These are phyloP conservation scores for Yamadazyma trypodendri DNA, from an alignment of 1,139 yeast species.

Conservation along the genomic window DNA sequence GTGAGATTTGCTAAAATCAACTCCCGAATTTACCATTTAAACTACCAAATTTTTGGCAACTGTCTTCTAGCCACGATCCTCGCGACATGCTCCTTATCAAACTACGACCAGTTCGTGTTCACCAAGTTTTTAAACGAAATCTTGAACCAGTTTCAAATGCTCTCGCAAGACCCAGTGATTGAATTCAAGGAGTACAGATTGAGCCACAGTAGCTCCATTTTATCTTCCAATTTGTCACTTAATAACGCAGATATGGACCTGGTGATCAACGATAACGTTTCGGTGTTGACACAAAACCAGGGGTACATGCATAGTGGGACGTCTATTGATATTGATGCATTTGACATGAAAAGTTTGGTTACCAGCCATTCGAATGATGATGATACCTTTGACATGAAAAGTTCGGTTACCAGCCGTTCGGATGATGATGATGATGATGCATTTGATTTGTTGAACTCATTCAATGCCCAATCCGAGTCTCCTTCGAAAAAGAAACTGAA, in stretches of 20 bases:
- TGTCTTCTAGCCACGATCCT: conserved; percentile 6
- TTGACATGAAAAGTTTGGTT: conserved; percentile 2
- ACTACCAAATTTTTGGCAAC: conserved; percentile 8
- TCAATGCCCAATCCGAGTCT: conserved; percentile 3
- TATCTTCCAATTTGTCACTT: conserved; percentile 9
- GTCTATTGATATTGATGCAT: conserved; percentile 11
- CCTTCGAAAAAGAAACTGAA: conserved; percentile 7
- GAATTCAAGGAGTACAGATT: conserved; percentile 9
- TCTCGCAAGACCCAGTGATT: conserved; percentile 8
- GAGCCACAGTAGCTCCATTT: conserved; percentile 11
- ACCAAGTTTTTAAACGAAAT: conserved; percentile 10
- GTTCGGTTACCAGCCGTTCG: background rate
- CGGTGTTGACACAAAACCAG: background rate
- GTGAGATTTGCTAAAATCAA: conserved; percentile 9
- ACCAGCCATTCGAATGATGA: conserved; percentile 5
- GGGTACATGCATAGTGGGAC: no score
- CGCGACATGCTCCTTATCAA: background rate
- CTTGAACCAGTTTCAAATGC: conserved; percentile 4
- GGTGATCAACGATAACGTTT: conserved; percentile 6
- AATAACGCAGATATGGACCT: conserved; percentile 9
- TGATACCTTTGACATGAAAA: conserved; percentile 2
- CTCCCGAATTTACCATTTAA: conserved; percentile 8
- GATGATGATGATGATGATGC: conserved; percentile 13
- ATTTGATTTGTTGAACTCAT: conserved; percentile 15
- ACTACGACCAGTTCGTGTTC: conserved; percentile 4